Percentiles rank a stretch among this genome's conserved stretches.
Evolutionary conservation across 2,329 filamentous ascomycete genomes (phyloP).

Genomic region (Fusarium sp.): DNA sequence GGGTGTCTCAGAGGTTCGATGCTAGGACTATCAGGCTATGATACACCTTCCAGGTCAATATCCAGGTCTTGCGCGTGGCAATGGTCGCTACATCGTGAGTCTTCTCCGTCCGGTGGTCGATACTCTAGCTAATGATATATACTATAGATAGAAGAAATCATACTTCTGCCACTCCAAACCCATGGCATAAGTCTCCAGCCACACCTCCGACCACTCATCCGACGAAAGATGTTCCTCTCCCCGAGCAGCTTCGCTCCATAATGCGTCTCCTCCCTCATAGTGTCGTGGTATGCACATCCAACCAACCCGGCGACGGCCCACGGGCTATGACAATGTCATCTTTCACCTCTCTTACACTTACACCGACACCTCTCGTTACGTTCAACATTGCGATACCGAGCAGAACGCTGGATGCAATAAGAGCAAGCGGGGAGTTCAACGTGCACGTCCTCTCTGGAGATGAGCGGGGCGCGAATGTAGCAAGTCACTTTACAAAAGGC

Average conservation of each 20-base stretch:
- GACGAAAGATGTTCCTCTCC: constrained; percentile 48
- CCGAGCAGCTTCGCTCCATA: constrained; percentile 62
- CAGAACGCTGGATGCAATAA: constrained; percentile 64
- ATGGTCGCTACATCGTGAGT: constrained; percentile 32
- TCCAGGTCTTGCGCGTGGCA: background rate
- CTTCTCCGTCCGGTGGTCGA: background rate
- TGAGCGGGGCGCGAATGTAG: constrained; percentile 59
- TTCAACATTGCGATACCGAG: constrained; percentile 69
- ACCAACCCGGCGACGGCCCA: constrained; percentile 49
- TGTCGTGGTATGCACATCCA: constrained; percentile 66
- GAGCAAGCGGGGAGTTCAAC: constrained; percentile 59
- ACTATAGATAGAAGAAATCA: constrained; percentile 33
- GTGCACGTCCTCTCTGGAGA: constrained; percentile 65
- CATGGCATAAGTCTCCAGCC: constrained; percentile 49
- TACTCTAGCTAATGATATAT: constrained; percentile 17
- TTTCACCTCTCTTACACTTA: constrained; percentile 65
- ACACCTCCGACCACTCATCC: constrained; percentile 52
- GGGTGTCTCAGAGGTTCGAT: background rate
- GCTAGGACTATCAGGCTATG: background rate
- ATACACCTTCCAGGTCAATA: background rate
- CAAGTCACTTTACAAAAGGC: constrained; percentile 63
- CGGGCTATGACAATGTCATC: constrained; percentile 70
- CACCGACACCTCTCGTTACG: constrained; percentile 62
- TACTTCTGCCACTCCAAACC: constrained; percentile 22
- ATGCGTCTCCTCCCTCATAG: constrained; percentile 66